Evolutionary conservation across 2,329 filamentous ascomycete species (phyloP), one percentile per base, ranked within the genome.

Genomic region (Colletotrichum sp.): DNA sequence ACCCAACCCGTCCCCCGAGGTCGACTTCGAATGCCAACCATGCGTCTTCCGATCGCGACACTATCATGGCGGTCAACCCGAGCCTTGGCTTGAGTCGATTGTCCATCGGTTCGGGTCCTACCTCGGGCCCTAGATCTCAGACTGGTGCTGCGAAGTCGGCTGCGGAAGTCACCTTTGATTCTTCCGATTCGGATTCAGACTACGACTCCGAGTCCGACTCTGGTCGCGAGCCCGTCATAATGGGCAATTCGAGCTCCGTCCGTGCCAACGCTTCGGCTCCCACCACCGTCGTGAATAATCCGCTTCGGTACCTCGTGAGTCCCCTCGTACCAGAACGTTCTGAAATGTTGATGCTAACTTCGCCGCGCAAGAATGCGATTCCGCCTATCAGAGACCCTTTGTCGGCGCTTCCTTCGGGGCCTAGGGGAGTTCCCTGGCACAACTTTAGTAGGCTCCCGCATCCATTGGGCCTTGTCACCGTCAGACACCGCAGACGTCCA

Each of bases 201-300:
- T 52, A 7, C 43, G 10, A 52, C n/a, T 48, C 18, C 43, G 18
- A 48, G 18, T 48, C 43, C 10, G 43, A 52, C 43, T 21, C 43
- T 6, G 6, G 12, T n/a, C n/a, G 16, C n/a, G 43, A 52, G 43
- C 43, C 10, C 43, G 6, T 52, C 7, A 52, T 21, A 21, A 52
- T 52, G 43, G n/a, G 43, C 43, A 52, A 52, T 52, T 13, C 43
- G 12, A 52, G 43, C n/a, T 52, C 43, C 10, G 43, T 52, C 43
- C 43, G n/a, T 4, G 18, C n/a, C n/a, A 52, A 52, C 1, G n/a
- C 10, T 13, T 13, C 43, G 43, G 43, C n/a, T 52, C n/a, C 43
- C 10, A 52, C 43, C 10, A 3, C 12, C 43, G 43, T 21, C 43
- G 10, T 0, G n/a, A 21, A 21, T 21, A 0, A 0, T 52, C 43